phyloP scores from a whole-genome alignment of 768 basidiomycete species.

The Tricholoma flavovirens region DNA sequence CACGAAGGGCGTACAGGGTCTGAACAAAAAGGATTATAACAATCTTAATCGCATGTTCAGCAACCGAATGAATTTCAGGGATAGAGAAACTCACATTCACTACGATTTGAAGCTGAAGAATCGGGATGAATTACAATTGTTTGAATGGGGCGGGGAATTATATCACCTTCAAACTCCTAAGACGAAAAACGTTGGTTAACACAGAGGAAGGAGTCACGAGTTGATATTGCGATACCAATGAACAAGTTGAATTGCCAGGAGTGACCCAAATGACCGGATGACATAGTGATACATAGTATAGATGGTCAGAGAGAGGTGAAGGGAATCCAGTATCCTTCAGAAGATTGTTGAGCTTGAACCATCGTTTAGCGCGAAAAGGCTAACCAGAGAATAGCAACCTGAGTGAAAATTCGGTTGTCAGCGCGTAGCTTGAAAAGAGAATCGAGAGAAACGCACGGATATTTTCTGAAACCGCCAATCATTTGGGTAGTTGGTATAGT shows the following conservation, averaged over 20 bases:
- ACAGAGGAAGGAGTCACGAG: background rate
- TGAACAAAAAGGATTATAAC: slow-evolving; percentile 23
- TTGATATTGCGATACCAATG: slow-evolving; percentile 7
- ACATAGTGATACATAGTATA: slow-evolving; percentile 25
- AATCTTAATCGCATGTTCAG: slow-evolving; percentile 11
- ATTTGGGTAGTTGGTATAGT: slow-evolving; percentile 18
- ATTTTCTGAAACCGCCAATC: slow-evolving; percentile 18
- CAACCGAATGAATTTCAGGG: background rate
- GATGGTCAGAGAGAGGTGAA: slow-evolving; percentile 21
- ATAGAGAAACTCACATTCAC: slow-evolving; percentile 17
- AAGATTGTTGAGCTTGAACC: background rate
- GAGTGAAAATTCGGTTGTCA: background rate
- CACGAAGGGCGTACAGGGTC: slow-evolving; percentile 23
- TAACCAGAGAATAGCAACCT: slow-evolving; percentile 21
- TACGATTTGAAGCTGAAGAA: slow-evolving; percentile 17
- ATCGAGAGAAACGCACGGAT: slow-evolving; percentile 11
- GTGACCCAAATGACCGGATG: slow-evolving; percentile 19
- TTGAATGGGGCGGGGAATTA: background rate
- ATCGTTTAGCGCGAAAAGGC: background rate
- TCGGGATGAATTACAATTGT: background rate
- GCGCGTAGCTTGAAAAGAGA: background rate
- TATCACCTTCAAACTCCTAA: slow-evolving; percentile 20
- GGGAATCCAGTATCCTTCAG: slow-evolving; percentile 18
- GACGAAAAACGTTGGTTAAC: background rate
- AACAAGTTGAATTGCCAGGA: slow-evolving; percentile 8